Evolutionary conservation across 306 rosid species (phyloP), one percentile per base, ranked within the genome.

Genomic region (Glycyrrhiza uralensis): DNA sequence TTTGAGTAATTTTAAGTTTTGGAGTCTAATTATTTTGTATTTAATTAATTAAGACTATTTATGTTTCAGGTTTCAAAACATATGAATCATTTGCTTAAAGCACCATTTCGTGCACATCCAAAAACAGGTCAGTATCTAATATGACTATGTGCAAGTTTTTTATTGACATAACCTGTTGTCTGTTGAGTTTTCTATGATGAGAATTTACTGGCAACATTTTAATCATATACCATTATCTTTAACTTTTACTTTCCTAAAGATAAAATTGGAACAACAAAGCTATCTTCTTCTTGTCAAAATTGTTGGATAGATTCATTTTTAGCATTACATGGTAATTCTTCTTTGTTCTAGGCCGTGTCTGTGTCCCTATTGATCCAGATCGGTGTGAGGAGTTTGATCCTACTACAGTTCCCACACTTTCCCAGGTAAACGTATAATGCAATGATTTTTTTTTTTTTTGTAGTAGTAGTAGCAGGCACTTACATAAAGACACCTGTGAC

Each of bases 11-110:
- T n/a, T n/a, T n/a, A n/a, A n/a, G n/a, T n/a, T n/a, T n/a, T n/a
- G n/a, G n/a, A n/a, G n/a, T n/a, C n/a, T n/a, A n/a, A n/a, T n/a
- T n/a, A n/a, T n/a, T n/a, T n/a, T n/a, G n/a, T n/a, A n/a, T n/a
- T n/a, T n/a, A n/a, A n/a, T n/a, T n/a, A n/a, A n/a, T n/a, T n/a
- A n/a, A n/a, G n/a, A n/a, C n/a, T n/a, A n/a, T n/a, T n/a, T n/a
- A n/a, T n/a, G n/a, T n/a, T n/a, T n/a, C n/a, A n/a, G n/a, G n/a
- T 92, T 80, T 84, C 95, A 4, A 92, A 90, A 75, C 90, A 90
- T 72, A 92, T 88, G 98, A 92, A 92, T 82, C 98, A 92, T 79
- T 81, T 92, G 82, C 79, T 90, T 20, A 90, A 90, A 80, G 98
- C 96, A 46, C 96, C 96, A 13, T 92, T 92, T 80, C 88, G 96